Percentiles rank a stretch among this genome's conserved stretches.
Evolutionary conservation across 495 filamentous ascomycete species (phyloP).

Genomic region (Talaromyces trachyspermus): DNA sequence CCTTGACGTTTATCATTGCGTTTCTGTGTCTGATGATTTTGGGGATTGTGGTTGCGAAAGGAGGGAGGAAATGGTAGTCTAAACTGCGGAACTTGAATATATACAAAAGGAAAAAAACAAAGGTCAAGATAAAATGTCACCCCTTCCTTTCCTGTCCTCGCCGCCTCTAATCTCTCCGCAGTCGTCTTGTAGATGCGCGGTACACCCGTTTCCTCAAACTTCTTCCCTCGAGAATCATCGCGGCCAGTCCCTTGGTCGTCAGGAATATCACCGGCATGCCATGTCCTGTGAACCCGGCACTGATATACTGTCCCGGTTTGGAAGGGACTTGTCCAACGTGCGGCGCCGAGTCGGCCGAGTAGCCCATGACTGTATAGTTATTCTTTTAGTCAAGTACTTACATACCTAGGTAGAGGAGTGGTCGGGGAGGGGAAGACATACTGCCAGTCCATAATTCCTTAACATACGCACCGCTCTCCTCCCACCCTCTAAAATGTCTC

Average conservation of each 20-base stretch:
- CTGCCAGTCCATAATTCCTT: conserved; percentile 43
- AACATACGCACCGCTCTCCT: conserved; percentile 32
- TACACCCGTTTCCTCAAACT: conserved; percentile 12
- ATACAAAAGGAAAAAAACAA: too few species aligned
- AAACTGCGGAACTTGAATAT: too few species aligned
- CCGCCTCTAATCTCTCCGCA: not conserved
- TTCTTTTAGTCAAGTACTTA: not conserved
- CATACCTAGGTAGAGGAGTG: not conserved
- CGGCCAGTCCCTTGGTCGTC: conserved; percentile 13
- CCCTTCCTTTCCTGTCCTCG: not conserved
- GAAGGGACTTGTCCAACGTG: conserved; percentile 14
- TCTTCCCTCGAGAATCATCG: conserved; percentile 12
- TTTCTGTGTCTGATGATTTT: conserved; percentile 12
- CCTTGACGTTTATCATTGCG: conserved; percentile 10
- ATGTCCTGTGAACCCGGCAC: conserved; percentile 18
- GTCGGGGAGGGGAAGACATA: not conserved
- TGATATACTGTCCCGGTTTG: conserved; percentile 13
- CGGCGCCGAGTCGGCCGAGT: conserved; percentile 7
- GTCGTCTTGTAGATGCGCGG: conserved; percentile 8
- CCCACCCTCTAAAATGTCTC: conserved; percentile 34
- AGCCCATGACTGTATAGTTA: conserved; percentile 8
- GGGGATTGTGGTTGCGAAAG: conserved; percentile 3
- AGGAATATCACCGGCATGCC: conserved; percentile 20
- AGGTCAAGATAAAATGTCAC: too few species aligned
- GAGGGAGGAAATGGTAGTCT: too few species aligned